Evolutionary conservation across 75 land plant species (phyloP).

Genomic region (Azolla pinnata): DNA sequence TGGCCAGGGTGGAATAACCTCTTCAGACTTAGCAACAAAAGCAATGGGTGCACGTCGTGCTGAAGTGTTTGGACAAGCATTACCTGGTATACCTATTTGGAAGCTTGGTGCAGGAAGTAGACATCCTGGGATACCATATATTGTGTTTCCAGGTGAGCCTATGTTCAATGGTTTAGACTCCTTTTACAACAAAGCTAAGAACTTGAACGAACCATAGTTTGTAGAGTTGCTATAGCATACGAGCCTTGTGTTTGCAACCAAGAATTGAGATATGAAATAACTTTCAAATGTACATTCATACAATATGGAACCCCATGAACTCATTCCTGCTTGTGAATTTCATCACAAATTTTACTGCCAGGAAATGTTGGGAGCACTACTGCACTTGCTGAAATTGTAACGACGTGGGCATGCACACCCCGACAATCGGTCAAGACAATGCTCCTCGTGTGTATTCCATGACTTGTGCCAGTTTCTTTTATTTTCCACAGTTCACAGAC

Average conservation of each 20-base stretch:
- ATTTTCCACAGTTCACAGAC: too few relatives aligned
- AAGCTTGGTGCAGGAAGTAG: constrained; percentile 85
- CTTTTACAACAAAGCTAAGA: too few relatives aligned
- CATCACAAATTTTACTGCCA: constrained; percentile 28
- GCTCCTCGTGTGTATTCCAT: constrained; percentile 47
- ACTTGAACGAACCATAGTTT: too few relatives aligned
- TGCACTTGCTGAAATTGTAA: constrained; percentile 78
- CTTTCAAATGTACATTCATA: too few relatives aligned
- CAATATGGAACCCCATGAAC: too few relatives aligned
- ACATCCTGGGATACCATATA: constrained; percentile 90
- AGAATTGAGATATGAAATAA: too few relatives aligned
- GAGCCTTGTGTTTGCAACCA: too few relatives aligned
- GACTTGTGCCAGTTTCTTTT: too few relatives aligned
- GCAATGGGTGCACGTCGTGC: constrained; percentile 81
- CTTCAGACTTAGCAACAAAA: constrained; percentile 95
- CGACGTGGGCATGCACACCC: constrained; percentile 48
- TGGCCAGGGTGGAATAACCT: constrained; percentile 88
- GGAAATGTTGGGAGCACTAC: constrained; percentile 90
- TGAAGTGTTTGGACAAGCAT: constrained; percentile 76
- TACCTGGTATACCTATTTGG: constrained; percentile 96
- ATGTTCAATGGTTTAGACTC: too few relatives aligned
- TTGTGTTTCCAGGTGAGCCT: constrained; percentile 99
- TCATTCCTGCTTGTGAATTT: too few relatives aligned
- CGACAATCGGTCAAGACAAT: constrained; percentile 56
- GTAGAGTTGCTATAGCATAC: too few relatives aligned